These are phyloP conservation scores for Dothistroma pini DNA, from an alignment of 2,329 filamentous ascomycete genomes.

Conservation along the genomic window DNA sequence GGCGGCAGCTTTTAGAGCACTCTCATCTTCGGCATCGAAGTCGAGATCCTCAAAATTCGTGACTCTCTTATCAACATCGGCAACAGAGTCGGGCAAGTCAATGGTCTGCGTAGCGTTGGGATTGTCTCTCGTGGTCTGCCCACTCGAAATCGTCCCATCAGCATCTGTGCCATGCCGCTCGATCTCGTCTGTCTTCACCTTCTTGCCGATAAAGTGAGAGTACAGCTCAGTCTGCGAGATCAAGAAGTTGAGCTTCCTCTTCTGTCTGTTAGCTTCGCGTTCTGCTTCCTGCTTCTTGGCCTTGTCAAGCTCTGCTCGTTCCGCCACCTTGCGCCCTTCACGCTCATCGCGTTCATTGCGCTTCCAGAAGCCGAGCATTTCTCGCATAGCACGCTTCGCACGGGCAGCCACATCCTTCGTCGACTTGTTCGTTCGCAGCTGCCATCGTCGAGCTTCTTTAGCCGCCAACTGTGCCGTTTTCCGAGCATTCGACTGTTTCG, in stretches of 20 bases:
- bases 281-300: slow-evolving; percentile 96
- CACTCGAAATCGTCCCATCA: slow-evolving; percentile 57
- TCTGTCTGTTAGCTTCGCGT: slow-evolving; percentile 93
- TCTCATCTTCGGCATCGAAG: slow-evolving; percentile 93
- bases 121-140: slow-evolving; percentile 43
- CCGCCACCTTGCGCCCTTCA: slow-evolving; percentile 87
- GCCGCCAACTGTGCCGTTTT: slow-evolving; percentile 96
- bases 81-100: slow-evolving; percentile 47
- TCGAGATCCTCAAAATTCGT: slow-evolving; percentile 93
- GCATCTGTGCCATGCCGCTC: slow-evolving; percentile 84
- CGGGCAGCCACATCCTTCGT: slow-evolving; percentile 96
- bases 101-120: slow-evolving; percentile 44
- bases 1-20: slow-evolving; percentile 72
- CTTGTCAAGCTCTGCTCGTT: slow-evolving; percentile 93
- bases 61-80: slow-evolving; percentile 63
- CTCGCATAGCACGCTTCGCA: slow-evolving; percentile 96
- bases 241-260: slow-evolving; percentile 98
- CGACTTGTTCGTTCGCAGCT: slow-evolving; percentile 95
- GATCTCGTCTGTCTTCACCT: slow-evolving; percentile 96
- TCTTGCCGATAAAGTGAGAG: slow-evolving; percentile 99
- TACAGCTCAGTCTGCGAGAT: slow-evolving; percentile 99
- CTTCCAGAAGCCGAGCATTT: slow-evolving; percentile 99
- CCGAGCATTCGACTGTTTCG: slow-evolving; percentile 90
- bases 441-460: slow-evolving; percentile 97
- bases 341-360: slow-evolving; percentile 96